A percentile compares a stretch with the other conserved stretches of the same genome.
phyloP scores from a whole-genome alignment of 495 filamentous ascomycete genomes.

The Aspergillus bridgeri region DNA sequence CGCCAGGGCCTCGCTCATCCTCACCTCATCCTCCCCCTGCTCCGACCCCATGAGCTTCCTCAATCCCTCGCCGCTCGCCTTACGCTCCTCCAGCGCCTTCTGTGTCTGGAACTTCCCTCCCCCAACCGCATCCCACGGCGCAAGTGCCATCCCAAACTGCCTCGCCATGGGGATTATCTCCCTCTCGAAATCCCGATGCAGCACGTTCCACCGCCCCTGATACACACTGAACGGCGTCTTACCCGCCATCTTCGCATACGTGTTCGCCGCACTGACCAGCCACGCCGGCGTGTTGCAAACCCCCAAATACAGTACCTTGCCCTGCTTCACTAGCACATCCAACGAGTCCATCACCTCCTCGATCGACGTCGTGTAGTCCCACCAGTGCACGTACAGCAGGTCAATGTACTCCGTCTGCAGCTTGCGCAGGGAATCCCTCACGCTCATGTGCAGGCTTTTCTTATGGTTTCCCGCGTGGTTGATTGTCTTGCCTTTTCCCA shows the following conservation, averaged over 20 bases:
- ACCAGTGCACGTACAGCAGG: constrained; percentile 59
- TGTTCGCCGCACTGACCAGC: constrained; percentile 58
- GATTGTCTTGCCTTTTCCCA: constrained; percentile 41
- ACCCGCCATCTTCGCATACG: constrained; percentile 56
- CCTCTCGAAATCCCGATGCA: constrained; percentile 51
- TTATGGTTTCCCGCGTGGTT: constrained; percentile 55
- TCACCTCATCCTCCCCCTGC: constrained; percentile 37
- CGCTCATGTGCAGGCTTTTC: constrained; percentile 49
- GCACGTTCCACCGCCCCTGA: constrained; percentile 60
- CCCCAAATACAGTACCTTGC: constrained; percentile 63
- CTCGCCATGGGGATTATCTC: constrained; percentile 58
- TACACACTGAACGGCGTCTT: constrained; percentile 62
- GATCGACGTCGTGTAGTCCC: constrained; percentile 55
- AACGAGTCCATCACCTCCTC: constrained; percentile 60
- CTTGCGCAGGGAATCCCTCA: constrained; percentile 55
- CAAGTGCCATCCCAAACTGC: constrained; percentile 54
- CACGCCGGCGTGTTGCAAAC: constrained; percentile 61
- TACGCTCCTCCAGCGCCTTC: constrained; percentile 27
- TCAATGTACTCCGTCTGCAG: constrained; percentile 65
- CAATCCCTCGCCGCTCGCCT: constrained; percentile 26
- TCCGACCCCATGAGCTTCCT: constrained; percentile 11
- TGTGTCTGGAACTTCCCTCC: constrained; percentile 50
- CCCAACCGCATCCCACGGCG: constrained; percentile 52
- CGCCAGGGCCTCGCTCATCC: constrained; percentile 45
- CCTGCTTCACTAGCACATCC: constrained; percentile 51